phyloP scores from a whole-genome alignment of 306 rosid species.

The Gillenia trifoliata region DNA sequence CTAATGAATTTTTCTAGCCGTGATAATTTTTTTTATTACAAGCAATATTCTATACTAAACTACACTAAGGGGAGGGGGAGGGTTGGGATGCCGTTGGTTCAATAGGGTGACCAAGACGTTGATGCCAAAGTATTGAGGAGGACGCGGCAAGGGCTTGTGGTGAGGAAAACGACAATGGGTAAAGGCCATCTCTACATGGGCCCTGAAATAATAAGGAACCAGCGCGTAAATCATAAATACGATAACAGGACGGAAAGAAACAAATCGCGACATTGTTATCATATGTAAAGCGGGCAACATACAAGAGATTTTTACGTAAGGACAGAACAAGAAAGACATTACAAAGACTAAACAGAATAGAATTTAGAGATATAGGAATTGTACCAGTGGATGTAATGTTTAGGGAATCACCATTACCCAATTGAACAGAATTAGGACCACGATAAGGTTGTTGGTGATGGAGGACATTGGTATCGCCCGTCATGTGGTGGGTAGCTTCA shows the following conservation, averaged over 20 bases:
- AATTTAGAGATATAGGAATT: background rate
- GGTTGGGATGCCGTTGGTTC: too few species aligned
- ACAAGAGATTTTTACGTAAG: too few species aligned
- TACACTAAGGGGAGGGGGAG: too few species aligned
- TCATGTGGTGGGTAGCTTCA: background rate
- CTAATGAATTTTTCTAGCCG: constrained; percentile 43
- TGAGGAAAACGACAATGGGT: background rate
- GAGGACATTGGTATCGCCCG: background rate
- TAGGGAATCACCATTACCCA: background rate
- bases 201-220: background rate
- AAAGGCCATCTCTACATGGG: too few species aligned
- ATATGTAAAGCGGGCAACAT: background rate
- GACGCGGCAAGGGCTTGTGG: background rate
- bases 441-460: background rate
- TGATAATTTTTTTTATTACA: constrained; percentile 20
- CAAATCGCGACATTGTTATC: background rate
- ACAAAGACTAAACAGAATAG: too few species aligned
- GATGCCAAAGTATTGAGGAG: background rate
- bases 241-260: background rate
- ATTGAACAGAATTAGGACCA: background rate
- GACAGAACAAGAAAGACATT: background rate
- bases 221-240: background rate
- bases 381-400: background rate
- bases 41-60: too few species aligned
- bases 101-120: background rate